Base-by-base conservation (phyloP, 768 basidiomycete species). In the Tricholoma furcatifolium region DNA sequence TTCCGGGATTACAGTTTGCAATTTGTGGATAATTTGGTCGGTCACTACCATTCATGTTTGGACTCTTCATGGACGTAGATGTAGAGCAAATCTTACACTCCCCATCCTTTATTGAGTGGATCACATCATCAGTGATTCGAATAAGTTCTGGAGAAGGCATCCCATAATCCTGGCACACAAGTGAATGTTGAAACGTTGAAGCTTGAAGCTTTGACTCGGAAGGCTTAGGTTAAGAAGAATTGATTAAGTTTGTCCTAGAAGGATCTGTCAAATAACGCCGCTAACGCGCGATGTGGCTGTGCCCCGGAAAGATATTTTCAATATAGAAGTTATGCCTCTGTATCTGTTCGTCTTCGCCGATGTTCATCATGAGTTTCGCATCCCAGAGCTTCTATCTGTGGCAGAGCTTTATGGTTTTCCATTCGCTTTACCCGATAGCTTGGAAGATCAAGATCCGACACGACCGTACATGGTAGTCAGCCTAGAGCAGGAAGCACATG, bases 371-470 rank as follows among this genome's bases (percentile, higher is more conserved):
- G 86, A 91, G 32, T 96, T 96, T 64, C 77, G 94, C 21, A 67
- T 95, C 11, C 93, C 93, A 31, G 92, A 94, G 65, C 79, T 97
- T 0, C 67, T 71, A 27, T 94, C 93, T 3, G 67, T 94, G 35
- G 80, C 91, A 2, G 83, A 93, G 60, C 76, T 93, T 0, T 66
- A 87, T 70, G 81, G 77, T 8, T 89, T 97, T 65, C 60, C 74
- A 0, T 69, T 91, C 38, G 67, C 68, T 36, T 69, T 90, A 50
- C 71, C 83, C 18, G 60, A 71, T 32, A 57, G 67, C 6, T 61
- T 70, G 14, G 72, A 79, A 46, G 76, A 78, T 57, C 66, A 70
- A 52, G 82, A 87, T 68, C 68, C 76, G 6, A 74, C 68, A 38
- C 75, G 84, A 46, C 91, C 92, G 2, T 93, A 87, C 68, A 85